Evolutionary conservation across 139 green algal genomes (phyloP).

Genomic region (Closterium sp.): DNA sequence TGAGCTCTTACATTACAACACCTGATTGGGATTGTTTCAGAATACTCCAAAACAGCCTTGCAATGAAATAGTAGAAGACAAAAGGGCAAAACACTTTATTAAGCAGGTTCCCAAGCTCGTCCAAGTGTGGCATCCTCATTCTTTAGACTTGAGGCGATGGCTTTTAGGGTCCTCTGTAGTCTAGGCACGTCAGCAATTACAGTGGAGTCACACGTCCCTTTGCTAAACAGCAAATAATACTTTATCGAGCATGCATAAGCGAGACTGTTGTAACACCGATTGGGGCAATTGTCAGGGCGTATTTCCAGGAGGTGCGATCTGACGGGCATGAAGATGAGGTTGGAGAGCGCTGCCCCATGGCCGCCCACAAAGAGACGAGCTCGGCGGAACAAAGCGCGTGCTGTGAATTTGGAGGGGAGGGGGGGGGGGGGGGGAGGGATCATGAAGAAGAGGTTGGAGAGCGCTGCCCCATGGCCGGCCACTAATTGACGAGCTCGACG

Average conservation of each 20-base stretch:
- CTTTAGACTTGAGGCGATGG: not conserved
- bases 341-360: not conserved
- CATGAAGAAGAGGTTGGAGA: not conserved
- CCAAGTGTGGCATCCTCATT: not conserved
- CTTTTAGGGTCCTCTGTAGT: not conserved
- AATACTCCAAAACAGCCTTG: no score
- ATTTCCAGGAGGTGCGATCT: not conserved
- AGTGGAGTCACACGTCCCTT: not conserved
- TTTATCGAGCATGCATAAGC: not conserved
- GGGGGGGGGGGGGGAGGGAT: not conserved
- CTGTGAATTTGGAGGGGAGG: not conserved
- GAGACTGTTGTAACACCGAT: not conserved
- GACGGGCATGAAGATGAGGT: slow-evolving; percentile 9
- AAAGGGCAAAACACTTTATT: no score
- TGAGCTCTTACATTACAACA: no score
- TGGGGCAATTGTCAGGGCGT: not conserved
- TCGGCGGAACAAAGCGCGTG: not conserved
- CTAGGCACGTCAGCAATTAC: not conserved
- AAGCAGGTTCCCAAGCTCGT: not conserved
- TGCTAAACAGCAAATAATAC: not conserved
- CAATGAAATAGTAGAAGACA: no score
- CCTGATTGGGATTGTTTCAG: no score
- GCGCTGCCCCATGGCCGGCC: not conserved
- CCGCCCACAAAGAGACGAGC: not conserved
- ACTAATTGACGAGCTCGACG: not conserved